Evolutionary conservation across 2,329 filamentous ascomycete genomes (phyloP).

Genomic region (Bipolaris oryzae): DNA sequence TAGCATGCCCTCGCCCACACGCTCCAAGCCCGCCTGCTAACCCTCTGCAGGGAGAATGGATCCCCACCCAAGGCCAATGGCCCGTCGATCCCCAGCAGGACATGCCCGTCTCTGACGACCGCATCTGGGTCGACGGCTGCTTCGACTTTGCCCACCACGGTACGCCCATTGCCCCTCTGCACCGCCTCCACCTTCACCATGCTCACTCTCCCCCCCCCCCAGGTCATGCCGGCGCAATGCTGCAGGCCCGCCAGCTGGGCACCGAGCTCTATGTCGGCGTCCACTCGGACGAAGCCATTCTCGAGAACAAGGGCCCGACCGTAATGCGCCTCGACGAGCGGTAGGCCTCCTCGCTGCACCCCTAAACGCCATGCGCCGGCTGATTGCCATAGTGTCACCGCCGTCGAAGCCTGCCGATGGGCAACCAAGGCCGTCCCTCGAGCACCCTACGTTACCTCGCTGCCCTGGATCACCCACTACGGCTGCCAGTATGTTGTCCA

Average conservation of each 20-base stretch:
- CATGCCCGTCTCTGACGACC: constrained; percentile 64
- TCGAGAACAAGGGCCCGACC: constrained; percentile 96
- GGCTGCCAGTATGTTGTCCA: constrained; percentile 96
- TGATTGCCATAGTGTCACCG: constrained; percentile 67
- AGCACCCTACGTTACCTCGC: constrained; percentile 92
- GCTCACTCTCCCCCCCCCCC: constrained; percentile 27
- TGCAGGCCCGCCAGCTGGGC: constrained; percentile 91
- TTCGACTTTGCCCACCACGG: constrained; percentile 99
- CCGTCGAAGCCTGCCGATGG: constrained; percentile 95
- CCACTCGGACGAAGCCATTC: constrained; percentile 93
- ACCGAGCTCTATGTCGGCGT: constrained; percentile 88
- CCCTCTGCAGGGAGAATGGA: constrained; percentile 42
- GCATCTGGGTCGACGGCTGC: constrained; percentile 98
- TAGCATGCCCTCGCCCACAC: neutral
- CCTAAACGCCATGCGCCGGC: constrained; percentile 13
- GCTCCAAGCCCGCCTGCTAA: neutral
- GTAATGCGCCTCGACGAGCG: constrained; percentile 95
- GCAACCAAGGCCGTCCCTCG: constrained; percentile 80
- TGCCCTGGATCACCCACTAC: constrained; percentile 94
- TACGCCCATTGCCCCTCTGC: constrained; percentile 42
- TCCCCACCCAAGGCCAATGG: constrained; percentile 64
- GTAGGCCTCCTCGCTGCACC: constrained; percentile 49
- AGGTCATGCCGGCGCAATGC: constrained; percentile 96
- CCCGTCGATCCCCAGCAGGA: constrained; percentile 69
- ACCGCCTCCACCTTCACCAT: neutral